Evolutionary conservation across 148 eudicot species (phyloP), one percentile per base, ranked within the genome.

Genomic region (Vaccinium darrowii): DNA sequence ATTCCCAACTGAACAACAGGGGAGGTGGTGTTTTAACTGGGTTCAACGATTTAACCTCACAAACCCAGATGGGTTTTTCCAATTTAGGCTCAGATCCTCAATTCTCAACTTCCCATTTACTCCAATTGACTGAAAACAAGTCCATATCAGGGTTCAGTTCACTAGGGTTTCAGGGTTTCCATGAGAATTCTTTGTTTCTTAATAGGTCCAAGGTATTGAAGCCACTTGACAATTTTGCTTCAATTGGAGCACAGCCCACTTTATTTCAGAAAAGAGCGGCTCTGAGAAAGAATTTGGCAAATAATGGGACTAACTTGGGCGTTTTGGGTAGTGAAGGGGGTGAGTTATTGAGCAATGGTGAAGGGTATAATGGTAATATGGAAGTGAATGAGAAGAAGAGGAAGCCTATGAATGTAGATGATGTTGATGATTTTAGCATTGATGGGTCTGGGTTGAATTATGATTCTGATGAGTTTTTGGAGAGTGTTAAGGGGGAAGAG

Each of bases 211-310:
- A 93, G 72, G 11, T 92, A 56, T 73, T 96, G 75, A 93, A 95
- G 85, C 99, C 99, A 7, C 94, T 96, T 19, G 95, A 95, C 21
- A 91, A 92, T 88, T 89, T 90, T 25, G 80, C 93, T 76, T 90
- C 99, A 4, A 80, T 84, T 52, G 95, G 94, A 7, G 84, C 92
- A 15, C 98, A 94, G 23, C 98, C 99, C 2, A 96, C 99, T 51
- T 91, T 96, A 14, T 96, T 94, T 74, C 99, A 96, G 63, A 96
- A 96, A 57, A 90, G 99, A 83, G 99, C 96, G 71, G 98, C 99
- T 39, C 91, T 92, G 50, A 89, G 96, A 86, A 96, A 90, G 88
- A 96, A 90, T 63, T 85, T 89, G 81, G 89, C 76, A 69, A 87
- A 53, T 71, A 88, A 57, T 79, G 84, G 87, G 67, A 85, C 84